A percentile compares a stretch with the other conserved stretches of the same genome.
These are phyloP conservation scores for Paecilomyces sp. DNA, from an alignment of 2,329 filamentous ascomycete genomes.

Conservation along the genomic window DNA sequence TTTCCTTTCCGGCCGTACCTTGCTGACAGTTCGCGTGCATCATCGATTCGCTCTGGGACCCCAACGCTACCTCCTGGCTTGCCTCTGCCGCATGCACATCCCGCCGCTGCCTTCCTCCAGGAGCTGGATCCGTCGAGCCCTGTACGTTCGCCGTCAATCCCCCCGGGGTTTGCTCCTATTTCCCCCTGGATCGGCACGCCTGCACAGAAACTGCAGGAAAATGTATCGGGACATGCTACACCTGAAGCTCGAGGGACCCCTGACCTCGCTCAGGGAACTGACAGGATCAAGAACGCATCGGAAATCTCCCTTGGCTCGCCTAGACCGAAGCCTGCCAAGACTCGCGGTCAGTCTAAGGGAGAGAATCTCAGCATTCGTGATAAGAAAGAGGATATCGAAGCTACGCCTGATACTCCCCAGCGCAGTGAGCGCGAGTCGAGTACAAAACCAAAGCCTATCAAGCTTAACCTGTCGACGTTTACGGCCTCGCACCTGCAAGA, in stretches of 20 bases:
- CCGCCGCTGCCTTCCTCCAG: constrained; percentile 25
- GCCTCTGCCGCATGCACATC: constrained; percentile 34
- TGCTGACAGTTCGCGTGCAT: constrained; percentile 19
- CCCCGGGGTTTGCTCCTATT: constrained; percentile 15
- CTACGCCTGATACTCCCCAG: constrained; percentile 4
- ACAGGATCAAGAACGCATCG: constrained; percentile 21
- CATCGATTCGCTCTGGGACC: constrained; percentile 26
- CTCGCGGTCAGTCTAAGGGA: constrained; percentile 15
- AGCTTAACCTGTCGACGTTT: constrained; percentile 21
- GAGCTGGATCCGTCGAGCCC: constrained; percentile 25
- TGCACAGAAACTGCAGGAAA: constrained; percentile 16
- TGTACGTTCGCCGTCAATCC: constrained; percentile 13
- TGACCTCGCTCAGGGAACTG: constrained; percentile 12
- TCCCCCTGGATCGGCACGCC: constrained; percentile 22
- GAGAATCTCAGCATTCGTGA: constrained; percentile 11
- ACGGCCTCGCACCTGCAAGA: constrained; percentile 12
- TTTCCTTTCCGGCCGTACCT: constrained; percentile 28
- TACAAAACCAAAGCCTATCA: constrained; percentile 26
- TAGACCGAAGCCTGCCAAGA: constrained; percentile 25
- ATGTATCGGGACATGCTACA: constrained; percentile 17
- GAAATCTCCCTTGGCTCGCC: constrained; percentile 38
- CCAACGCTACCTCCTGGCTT: constrained; percentile 35
- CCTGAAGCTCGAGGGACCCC: constrained; percentile 17
- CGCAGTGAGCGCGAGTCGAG: constrained; percentile 4
- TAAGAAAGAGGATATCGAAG: constrained; percentile 11